Base-by-base conservation (phyloP, 1,284 basidiomycete species). In the Fomitopsis palustris region DNA sequence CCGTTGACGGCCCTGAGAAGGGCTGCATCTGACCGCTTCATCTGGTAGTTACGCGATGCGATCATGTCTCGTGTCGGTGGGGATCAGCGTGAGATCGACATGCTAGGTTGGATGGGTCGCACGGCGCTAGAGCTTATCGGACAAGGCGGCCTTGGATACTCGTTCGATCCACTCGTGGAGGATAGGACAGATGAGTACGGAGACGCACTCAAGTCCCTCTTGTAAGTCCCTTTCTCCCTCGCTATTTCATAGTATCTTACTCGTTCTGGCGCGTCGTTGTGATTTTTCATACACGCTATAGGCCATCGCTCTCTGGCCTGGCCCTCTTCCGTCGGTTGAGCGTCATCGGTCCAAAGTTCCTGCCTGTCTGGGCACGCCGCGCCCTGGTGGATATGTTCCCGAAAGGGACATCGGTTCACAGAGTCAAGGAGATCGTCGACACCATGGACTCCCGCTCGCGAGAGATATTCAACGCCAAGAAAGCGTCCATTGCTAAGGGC, bases 121-220 rank as follows among this genome's bases (percentile, higher is more conserved):
- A 67, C 71, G 12, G 71, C 75, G 10, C 67, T 77, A n/a, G 75
- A 77, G 61, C 65, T 73, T 14, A 67, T 77, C 56, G 73, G 74
- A 4, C 74, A 75, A 57, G 74, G 68, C 9, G 74, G 74, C 0
- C 65, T 77, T 8, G 75, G 74, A 2, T 72, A 75, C 60, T 71
- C 73, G 4, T 75, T 77, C 62, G 68, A 73, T 55, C 66, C 72
- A 4, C 65, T 52, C 49, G 49, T 52, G n/a, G 6, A 27, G 45
- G 45, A 47, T 27, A 47, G 25, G 16, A 52, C 31, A 5, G 27
- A 55, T 25, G 27, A 2, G 21, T 47, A 53, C 7, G 23, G n/a
- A 19, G 9, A 14, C 16, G 29, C 43, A 29, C 25, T 21, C 23
- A 37, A 21, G n/a, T 39, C n/a, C 0, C 16, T 38, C 14, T 23